phyloP scores from a whole-genome alignment of 306 rosid species.

The Castanea mollissima region DNA sequence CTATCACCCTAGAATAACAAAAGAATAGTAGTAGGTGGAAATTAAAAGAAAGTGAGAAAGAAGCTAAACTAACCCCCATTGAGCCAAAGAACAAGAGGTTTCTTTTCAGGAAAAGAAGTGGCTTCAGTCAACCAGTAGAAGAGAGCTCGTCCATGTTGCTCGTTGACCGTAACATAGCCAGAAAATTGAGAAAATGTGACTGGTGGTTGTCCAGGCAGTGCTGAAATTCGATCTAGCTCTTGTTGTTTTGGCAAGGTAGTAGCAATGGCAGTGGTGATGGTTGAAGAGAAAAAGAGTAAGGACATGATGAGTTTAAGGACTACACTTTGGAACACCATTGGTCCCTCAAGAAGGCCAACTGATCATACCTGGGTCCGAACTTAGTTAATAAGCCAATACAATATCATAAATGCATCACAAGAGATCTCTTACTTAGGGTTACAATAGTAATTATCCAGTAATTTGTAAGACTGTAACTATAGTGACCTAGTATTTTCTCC shows the following conservation, averaged over 20 bases:
- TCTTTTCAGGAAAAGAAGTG: constrained; percentile 36
- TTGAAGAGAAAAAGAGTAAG: constrained; percentile 7
- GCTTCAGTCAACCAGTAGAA: constrained; percentile 84
- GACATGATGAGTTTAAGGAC: not conserved
- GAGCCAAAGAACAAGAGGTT: constrained; percentile 90
- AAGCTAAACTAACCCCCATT: constrained; percentile 57
- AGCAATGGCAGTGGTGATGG: not conserved
- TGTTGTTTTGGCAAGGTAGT: constrained; percentile 33
- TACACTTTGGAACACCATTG: constrained; percentile 18
- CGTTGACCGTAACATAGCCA: constrained; percentile 67
- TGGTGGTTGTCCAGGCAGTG: constrained; percentile 72
- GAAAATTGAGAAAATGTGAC: constrained; percentile 72
- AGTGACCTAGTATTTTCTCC: no score
- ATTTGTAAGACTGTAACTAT: no score
- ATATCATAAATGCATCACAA: constrained; percentile 15
- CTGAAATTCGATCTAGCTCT: constrained; percentile 56
- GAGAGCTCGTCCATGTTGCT: constrained; percentile 71
- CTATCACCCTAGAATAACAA: not conserved
- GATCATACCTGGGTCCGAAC: not conserved
- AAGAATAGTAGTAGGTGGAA: not conserved
- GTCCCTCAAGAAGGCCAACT: constrained; percentile 1
- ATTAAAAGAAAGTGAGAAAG: not conserved
- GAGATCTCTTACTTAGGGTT: not conserved
- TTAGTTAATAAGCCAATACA: not conserved
- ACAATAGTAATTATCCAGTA: no score